Conservation (phyloP, 495 filamentous ascomycete species). For the Sabuloglossum arenarium region DNA sequence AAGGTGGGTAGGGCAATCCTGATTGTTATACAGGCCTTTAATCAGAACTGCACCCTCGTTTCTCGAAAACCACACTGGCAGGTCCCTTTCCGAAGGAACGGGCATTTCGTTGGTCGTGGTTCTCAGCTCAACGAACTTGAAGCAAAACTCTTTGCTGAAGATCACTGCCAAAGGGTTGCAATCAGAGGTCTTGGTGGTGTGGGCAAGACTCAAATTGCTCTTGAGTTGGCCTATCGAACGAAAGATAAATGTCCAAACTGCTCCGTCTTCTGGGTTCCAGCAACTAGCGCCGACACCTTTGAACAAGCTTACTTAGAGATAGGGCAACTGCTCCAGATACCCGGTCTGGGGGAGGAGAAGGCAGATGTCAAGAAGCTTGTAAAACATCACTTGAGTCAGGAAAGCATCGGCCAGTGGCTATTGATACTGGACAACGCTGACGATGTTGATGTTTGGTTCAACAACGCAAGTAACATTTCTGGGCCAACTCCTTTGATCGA, state of each 20-base stretch:
- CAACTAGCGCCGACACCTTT: background rate
- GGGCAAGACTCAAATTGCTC: conserved; percentile 10
- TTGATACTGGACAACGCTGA: conserved; percentile 3
- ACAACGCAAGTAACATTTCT: background rate
- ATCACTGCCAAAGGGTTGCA: conserved; percentile 3
- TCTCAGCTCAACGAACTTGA: conserved; percentile 10
- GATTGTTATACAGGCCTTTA: too few species aligned
- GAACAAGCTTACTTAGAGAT: background rate
- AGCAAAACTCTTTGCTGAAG: conserved; percentile 2
- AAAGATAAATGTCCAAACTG: background rate
- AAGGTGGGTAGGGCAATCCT: too few species aligned
- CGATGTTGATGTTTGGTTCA: background rate
- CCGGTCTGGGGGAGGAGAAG: background rate
- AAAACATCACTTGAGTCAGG: background rate
- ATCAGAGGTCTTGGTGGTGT: conserved; percentile 8
- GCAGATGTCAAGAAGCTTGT: background rate
- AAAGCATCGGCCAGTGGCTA: background rate
- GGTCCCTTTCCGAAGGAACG: conserved; percentile 13
- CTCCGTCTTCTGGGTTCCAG: background rate
- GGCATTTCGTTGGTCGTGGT: conserved; percentile 15
- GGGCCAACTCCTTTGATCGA: background rate
- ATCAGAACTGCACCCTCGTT: too few species aligned
- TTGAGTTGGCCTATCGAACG: conserved; percentile 1
- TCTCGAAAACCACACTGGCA: background rate
- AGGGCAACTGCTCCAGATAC: background rate